Percentiles rank a stretch among this genome's conserved stretches.
Conservation (phyloP, 2,329 filamentous ascomycete genomes). For the Sclerotiophoma versabilis region DNA sequence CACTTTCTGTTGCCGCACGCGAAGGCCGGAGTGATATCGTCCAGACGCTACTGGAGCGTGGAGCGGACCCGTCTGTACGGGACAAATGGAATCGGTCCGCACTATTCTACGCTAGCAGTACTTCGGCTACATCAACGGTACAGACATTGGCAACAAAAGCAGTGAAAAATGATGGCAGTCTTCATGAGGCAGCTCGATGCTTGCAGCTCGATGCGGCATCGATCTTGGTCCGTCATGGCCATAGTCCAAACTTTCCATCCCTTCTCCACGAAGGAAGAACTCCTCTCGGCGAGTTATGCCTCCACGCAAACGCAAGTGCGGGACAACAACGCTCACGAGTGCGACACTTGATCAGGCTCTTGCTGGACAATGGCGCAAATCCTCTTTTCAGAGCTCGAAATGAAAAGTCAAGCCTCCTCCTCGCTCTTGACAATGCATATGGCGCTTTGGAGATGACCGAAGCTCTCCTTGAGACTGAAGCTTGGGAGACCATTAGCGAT, state of each 20-base stretch:
- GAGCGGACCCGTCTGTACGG: conserved; percentile 65
- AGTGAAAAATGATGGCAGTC: conserved; percentile 68
- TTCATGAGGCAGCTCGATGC: conserved; percentile 69
- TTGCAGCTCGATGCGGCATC: conserved; percentile 65
- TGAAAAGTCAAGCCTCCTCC: conserved; percentile 65
- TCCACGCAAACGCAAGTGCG: conserved; percentile 59
- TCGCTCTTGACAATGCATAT: conserved; percentile 64
- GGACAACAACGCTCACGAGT: conserved; percentile 37
- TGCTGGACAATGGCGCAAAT: conserved; percentile 66
- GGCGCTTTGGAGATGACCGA: conserved; percentile 64
- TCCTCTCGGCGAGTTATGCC: conserved; percentile 69
- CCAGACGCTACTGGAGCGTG: conserved; percentile 62
- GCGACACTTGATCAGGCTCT: conserved; percentile 60
- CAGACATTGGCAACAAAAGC: conserved; percentile 63
- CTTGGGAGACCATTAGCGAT: conserved; percentile 71
- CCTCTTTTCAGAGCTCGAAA: conserved; percentile 60
- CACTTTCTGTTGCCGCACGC: conserved; percentile 67
- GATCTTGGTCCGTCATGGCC: conserved; percentile 64
- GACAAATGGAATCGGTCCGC: conserved; percentile 66
- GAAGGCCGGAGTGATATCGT: conserved; percentile 65
- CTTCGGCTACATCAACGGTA: conserved; percentile 35
- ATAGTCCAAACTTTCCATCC: conserved; percentile 71
- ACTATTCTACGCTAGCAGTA: conserved; percentile 64
- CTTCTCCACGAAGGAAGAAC: conserved; percentile 68
- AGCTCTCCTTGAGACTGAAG: conserved; percentile 66